These are phyloP conservation scores for Williopsis jadinii DNA, from an alignment of 1,139 yeast genomes.

Conservation along the genomic window DNA sequence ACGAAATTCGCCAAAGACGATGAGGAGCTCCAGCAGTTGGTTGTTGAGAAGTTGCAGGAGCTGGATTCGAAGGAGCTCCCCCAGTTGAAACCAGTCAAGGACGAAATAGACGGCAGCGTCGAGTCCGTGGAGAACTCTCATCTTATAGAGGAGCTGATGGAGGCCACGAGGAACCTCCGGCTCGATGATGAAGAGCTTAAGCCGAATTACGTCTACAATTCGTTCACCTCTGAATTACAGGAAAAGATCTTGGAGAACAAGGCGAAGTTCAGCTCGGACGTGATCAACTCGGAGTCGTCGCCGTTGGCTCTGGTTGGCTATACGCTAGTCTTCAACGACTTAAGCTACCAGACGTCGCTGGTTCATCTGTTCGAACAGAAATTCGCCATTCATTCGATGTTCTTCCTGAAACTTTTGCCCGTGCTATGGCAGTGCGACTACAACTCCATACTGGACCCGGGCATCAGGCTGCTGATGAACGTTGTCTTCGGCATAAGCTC, in stretches of 20 bases:
- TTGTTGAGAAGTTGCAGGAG: slow-evolving; percentile 4
- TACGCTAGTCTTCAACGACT: slow-evolving; percentile 2
- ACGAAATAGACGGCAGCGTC: not conserved
- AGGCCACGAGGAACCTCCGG: not conserved
- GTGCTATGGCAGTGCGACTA: slow-evolving; percentile 13
- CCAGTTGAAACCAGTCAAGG: not conserved
- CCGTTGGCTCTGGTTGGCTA: not conserved
- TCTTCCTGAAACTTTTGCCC: slow-evolving; percentile 5
- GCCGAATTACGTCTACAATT: not conserved
- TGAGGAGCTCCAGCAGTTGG: slow-evolving; percentile 7
- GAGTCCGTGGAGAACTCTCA: no score
- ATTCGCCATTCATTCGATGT: slow-evolving; percentile 12
- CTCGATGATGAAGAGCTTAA: not conserved
- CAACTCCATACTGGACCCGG: slow-evolving; percentile 8
- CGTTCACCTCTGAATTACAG: slow-evolving; percentile 1
- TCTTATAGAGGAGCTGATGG: not conserved
- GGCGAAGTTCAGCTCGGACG: not conserved
- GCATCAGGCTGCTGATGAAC: slow-evolving; percentile 19
- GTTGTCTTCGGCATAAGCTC: slow-evolving; percentile 20
- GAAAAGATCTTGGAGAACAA: not conserved
- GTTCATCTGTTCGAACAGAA: slow-evolving; percentile 14
- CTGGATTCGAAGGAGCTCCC: slow-evolving; percentile 1
- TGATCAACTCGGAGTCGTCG: not conserved
- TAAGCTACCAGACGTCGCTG: slow-evolving; percentile 6
- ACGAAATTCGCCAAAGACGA: slow-evolving; percentile 18